Evolutionary conservation across 2,329 filamentous ascomycete species (phyloP).

Genomic region (Decorospora gaudefroyi): DNA sequence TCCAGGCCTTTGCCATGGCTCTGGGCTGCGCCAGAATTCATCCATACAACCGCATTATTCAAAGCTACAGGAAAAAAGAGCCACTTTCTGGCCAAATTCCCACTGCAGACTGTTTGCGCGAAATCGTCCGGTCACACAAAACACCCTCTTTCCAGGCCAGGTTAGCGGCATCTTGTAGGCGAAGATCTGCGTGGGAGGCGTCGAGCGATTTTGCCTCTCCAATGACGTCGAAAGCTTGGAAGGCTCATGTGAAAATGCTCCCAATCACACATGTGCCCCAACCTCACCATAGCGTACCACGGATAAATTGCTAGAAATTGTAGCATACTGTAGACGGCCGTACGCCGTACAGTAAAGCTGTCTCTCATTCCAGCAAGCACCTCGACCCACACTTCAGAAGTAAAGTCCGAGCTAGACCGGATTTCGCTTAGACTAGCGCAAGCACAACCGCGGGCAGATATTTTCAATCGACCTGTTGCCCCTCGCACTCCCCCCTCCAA

Average conservation of each 20-base stretch:
- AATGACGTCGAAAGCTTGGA: constrained; percentile 13
- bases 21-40: background rate
- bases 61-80: too few relatives aligned
- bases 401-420: constrained; percentile 14
- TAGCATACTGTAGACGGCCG: background rate
- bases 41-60: too few relatives aligned
- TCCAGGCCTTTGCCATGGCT: background rate
- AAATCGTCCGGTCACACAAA: constrained; percentile 23
- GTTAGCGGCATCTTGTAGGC: constrained; percentile 23
- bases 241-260: constrained; percentile 3
- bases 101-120: too few relatives aligned
- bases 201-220: constrained; percentile 14
- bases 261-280: constrained; percentile 9
- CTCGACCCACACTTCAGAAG: constrained; percentile 13
- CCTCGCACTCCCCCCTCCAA: constrained; percentile 19
- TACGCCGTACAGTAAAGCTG: constrained; percentile 1
- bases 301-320: background rate
- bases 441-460: constrained; percentile 19
- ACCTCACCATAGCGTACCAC: constrained; percentile 1
- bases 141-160: constrained; percentile 17
- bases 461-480: constrained; percentile 18
- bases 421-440: constrained; percentile 22
- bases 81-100: too few relatives aligned
- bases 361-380: constrained; percentile 10
- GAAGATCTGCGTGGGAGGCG: constrained; percentile 17